Conservation (phyloP, 192 early-diverging fungal species). For the Coemansia sp. region DNA sequence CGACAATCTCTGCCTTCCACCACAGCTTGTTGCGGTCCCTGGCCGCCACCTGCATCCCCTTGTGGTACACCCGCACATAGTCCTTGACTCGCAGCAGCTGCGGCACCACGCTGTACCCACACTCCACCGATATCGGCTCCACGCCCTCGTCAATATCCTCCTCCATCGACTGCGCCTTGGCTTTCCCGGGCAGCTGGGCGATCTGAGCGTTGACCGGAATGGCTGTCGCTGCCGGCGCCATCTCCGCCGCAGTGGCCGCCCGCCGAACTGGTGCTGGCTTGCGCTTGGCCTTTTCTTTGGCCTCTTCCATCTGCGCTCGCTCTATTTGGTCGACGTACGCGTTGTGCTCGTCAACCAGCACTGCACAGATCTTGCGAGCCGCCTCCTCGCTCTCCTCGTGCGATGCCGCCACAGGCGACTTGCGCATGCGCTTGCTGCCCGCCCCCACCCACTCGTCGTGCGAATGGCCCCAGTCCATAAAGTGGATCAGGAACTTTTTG, state of each 20-base stretch:
- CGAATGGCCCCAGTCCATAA: slow-evolving; percentile 32
- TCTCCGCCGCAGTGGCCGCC: no score
- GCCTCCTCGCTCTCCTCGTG: slow-evolving; percentile 30
- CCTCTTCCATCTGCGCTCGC: slow-evolving; percentile 2
- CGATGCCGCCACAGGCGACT: background rate
- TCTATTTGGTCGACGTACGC: slow-evolving; percentile 28
- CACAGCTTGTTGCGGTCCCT: slow-evolving; percentile 61
- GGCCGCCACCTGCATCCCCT: slow-evolving; percentile 50
- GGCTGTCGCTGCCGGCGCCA: background rate
- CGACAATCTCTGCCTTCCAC: slow-evolving; percentile 55
- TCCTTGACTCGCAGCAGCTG: slow-evolving; percentile 50
- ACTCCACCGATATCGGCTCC: slow-evolving; percentile 36
- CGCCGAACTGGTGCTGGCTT: no score
- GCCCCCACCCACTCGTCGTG: slow-evolving; percentile 49
- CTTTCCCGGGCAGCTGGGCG: slow-evolving; percentile 3
- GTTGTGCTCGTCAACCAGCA: slow-evolving; percentile 44
- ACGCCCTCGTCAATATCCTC: slow-evolving; percentile 18
- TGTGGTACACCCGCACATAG: slow-evolving; percentile 31
- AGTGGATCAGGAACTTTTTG: slow-evolving; percentile 44
- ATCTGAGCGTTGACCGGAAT: slow-evolving; percentile 8
- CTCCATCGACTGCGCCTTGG: background rate
- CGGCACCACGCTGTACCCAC: slow-evolving; percentile 26
- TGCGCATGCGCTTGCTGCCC: slow-evolving; percentile 41
- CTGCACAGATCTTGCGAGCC: slow-evolving; percentile 30
- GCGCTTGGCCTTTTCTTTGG: background rate